These are phyloP conservation scores for Blastomyces silverae DNA, from an alignment of 2,329 filamentous ascomycete species.

Conservation along the genomic window DNA sequence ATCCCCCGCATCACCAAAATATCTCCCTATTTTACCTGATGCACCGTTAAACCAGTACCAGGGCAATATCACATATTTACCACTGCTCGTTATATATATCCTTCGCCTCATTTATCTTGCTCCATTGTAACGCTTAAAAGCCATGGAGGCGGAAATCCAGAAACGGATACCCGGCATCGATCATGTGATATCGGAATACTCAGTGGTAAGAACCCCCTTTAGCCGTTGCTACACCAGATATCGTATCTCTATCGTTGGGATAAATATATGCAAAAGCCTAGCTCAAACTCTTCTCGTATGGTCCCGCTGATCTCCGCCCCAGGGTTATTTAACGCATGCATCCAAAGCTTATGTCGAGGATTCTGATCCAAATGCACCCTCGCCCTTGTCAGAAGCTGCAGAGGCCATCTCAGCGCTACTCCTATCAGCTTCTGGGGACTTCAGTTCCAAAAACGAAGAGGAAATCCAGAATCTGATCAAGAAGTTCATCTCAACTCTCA, in stretches of 20 bases:
- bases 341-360: conserved; percentile 75
- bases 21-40: background rate
- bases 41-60: conserved; percentile 9
- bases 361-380: conserved; percentile 58
- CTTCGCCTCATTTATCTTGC: conserved; percentile 18
- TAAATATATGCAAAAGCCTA: conserved; percentile 11
- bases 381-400: conserved; percentile 78
- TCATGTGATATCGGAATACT: conserved; percentile 83
- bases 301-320: background rate
- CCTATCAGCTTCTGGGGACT: conserved; percentile 83
- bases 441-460: conserved; percentile 62
- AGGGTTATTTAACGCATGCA: conserved; percentile 87
- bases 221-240: background rate
- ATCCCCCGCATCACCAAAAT: background rate
- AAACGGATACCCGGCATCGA: conserved; percentile 79
- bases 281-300: background rate
- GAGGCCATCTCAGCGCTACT: conserved; percentile 79
- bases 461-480: conserved; percentile 77
- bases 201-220: conserved; percentile 47
- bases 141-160: conserved; percentile 84
- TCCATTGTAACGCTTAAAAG: conserved; percentile 22
- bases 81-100: background rate
- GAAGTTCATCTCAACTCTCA: conserved; percentile 81
- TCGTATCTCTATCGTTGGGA: background rate
- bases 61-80: conserved; percentile 12